phyloP scores from a whole-genome alignment of 2,329 filamentous ascomycete species.

The Diplodia intermedia region DNA sequence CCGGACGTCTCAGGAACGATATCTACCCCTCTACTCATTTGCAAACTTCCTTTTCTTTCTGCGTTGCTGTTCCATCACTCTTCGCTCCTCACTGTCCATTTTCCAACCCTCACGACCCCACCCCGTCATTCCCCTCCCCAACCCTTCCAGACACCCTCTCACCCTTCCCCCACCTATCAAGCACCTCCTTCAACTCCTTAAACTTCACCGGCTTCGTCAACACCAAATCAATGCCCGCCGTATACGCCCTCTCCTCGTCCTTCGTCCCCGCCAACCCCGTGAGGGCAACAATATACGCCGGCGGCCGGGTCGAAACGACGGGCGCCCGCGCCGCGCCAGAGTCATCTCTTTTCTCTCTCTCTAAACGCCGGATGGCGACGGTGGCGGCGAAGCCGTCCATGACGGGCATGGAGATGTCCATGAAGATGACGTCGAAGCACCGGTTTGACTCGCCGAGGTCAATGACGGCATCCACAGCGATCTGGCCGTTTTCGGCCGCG shows the following conservation, averaged over 20 bases:
- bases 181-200: not conserved
- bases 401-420: constrained; percentile 56
- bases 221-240: constrained; percentile 61
- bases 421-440: constrained; percentile 44
- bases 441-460: constrained; percentile 37
- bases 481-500: constrained; percentile 41
- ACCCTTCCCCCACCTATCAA: not conserved
- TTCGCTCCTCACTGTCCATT: too few relatives aligned
- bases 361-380: constrained; percentile 47
- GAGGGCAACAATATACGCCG: constrained; percentile 55
- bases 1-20: too few relatives aligned
- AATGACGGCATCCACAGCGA: constrained; percentile 43
- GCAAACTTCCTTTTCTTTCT: too few relatives aligned
- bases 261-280: constrained; percentile 60
- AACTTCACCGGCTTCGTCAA: constrained; percentile 59
- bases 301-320: constrained; percentile 41
- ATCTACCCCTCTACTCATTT: too few relatives aligned
- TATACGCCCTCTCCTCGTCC: constrained; percentile 58
- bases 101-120: too few relatives aligned
- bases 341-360: constrained; percentile 53
- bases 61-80: too few relatives aligned
- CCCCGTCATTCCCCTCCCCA: not conserved
- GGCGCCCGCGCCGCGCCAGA: constrained; percentile 41
- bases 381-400: constrained; percentile 61
- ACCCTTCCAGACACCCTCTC: not conserved